Conservation (phyloP, 257 asterid species). For the Fraxinus excelsior region DNA sequence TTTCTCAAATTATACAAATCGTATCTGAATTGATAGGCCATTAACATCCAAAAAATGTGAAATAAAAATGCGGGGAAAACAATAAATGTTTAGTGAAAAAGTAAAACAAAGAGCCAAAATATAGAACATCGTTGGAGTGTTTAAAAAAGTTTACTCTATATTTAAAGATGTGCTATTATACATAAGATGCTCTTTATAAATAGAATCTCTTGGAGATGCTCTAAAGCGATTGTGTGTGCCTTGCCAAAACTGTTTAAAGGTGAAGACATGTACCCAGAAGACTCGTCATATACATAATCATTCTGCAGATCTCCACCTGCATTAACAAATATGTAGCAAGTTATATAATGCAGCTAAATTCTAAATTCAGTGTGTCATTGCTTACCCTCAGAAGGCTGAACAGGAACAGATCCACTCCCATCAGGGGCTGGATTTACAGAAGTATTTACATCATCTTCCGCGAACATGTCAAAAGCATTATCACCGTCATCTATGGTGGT, state of each 20-base stretch:
- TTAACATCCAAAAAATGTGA: too few relatives aligned
- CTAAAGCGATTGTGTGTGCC: background rate
- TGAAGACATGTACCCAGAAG: slow-evolving; percentile 67
- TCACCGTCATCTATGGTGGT: slow-evolving; percentile 27
- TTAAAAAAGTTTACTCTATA: too few relatives aligned
- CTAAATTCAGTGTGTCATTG: slow-evolving; percentile 14
- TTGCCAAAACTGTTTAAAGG: slow-evolving; percentile 15
- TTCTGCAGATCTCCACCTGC: slow-evolving; percentile 69
- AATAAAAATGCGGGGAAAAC: too few relatives aligned
- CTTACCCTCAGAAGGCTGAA: slow-evolving; percentile 52
- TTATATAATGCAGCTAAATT: slow-evolving; percentile 22
- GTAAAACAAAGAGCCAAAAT: too few relatives aligned
- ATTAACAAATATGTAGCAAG: slow-evolving; percentile 29
- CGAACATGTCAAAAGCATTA: slow-evolving; percentile 79
- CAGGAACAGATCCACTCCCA: slow-evolving; percentile 39
- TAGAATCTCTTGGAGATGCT: too few relatives aligned
- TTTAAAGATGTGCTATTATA: too few relatives aligned
- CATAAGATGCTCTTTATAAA: too few relatives aligned
- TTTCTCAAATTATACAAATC: too few relatives aligned
- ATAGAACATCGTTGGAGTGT: too few relatives aligned
- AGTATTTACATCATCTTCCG: slow-evolving; percentile 63
- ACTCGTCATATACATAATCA: slow-evolving; percentile 78
- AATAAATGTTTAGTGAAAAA: too few relatives aligned
- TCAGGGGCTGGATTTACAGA: slow-evolving; percentile 47
- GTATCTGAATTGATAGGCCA: too few relatives aligned